Conservation (phyloP, 75 land plant species). For the Sequoiadendron giganteum region DNA sequence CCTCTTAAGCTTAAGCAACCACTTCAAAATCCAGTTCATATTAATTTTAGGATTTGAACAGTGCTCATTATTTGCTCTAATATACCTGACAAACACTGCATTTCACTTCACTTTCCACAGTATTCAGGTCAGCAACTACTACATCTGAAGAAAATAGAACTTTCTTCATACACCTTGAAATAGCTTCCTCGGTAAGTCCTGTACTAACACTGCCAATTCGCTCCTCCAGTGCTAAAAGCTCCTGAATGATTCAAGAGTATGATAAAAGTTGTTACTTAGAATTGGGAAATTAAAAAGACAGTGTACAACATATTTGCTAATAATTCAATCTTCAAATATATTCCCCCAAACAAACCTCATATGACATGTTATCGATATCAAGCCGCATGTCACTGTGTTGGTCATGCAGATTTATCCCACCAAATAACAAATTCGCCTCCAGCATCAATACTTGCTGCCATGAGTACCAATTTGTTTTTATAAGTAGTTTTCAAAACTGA, state of each 20-base stretch:
- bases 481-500: not conserved
- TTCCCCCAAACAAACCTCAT: constrained; percentile 59
- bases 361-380: constrained; percentile 96
- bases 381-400: constrained; percentile 93
- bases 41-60: not conserved
- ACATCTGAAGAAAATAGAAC: constrained; percentile 8
- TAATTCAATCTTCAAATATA: not conserved
- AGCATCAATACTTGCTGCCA: constrained; percentile 75
- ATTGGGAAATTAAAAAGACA: not conserved
- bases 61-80: not conserved
- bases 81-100: constrained; percentile 88
- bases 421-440: constrained; percentile 68
- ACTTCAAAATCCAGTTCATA: not conserved
- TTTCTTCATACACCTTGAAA: constrained; percentile 50
- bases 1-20: not conserved
- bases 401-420: constrained; percentile 62
- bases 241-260: constrained; percentile 30
- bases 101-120: constrained; percentile 46
- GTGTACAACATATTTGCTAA: not conserved
- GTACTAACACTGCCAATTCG: constrained; percentile 86
- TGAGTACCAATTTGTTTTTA: constrained; percentile 1
- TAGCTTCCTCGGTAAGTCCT: constrained; percentile 59
- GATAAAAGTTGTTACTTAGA: not conserved
- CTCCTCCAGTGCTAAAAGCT: constrained; percentile 77
- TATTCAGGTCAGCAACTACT: constrained; percentile 12